phyloP scores from a whole-genome alignment of 106 monocot genomes.

The Dendrobium officinale region DNA sequence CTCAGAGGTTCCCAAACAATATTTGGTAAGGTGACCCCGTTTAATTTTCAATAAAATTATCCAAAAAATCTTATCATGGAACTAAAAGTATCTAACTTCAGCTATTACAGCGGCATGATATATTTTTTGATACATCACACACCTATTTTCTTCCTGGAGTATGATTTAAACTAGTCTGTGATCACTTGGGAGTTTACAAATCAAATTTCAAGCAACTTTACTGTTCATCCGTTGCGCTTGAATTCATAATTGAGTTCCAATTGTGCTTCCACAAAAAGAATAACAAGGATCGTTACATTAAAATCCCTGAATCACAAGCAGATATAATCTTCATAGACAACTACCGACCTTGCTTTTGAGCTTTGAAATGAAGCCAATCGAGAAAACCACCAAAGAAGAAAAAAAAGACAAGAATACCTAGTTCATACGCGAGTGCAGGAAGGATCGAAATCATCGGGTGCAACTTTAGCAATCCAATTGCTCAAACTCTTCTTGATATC shows the following conservation, averaged over 20 bases:
- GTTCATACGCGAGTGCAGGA: constrained; percentile 76
- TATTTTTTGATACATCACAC: neutral
- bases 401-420: neutral
- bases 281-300: neutral
- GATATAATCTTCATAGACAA: neutral
- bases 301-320: neutral
- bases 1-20: too few species aligned
- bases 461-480: constrained; percentile 75
- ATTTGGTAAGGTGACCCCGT: too few species aligned
- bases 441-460: constrained; percentile 88
- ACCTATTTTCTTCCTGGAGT: neutral
- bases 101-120: too few species aligned
- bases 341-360: neutral
- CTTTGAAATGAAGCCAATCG: neutral
- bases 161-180: neutral
- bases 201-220: neutral
- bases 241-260: neutral
- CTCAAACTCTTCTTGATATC: constrained; percentile 84
- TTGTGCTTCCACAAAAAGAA: neutral
- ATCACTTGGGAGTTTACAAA: neutral
- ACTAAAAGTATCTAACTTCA: too few species aligned
- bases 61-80: too few species aligned
- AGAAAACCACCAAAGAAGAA: neutral
- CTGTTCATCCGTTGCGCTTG: neutral
- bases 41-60: too few species aligned